Evolutionary conservation across 768 basidiomycete genomes (phyloP), one percentile per base, ranked within the genome.

Genomic region (Boletus subparvulus): DNA sequence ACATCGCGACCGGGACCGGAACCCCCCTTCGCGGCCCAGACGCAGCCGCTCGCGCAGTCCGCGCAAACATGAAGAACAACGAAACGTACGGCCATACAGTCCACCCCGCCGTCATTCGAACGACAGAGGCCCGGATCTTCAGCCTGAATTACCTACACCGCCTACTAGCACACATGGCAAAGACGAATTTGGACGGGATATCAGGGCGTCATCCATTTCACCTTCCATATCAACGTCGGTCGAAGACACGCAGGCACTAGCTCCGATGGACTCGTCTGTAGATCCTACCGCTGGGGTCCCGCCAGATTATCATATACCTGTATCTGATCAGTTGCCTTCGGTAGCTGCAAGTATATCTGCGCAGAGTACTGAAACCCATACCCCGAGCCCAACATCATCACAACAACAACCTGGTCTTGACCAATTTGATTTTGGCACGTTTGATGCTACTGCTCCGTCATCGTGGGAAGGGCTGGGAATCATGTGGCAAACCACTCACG

Each of bases 131-230:
- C 53, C 65, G 48, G 65, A 64, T 50, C 64, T 62, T 50, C 68
- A 61, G 60, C 58, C 69, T 63, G 62, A 69, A 53, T 53, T 66
- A 55, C 52, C 52, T 33, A 50, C 62, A 21, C 46, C 68, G 40
- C 62, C 60, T 67, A 61, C 60, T 50, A 74, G 66, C 47, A 67
- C 67, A 51, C 61, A 69, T n/a, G 84, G 75, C 55, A 90, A 85
- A 73, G 90, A 93, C 80, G 90, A 93, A 72, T 93, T 93, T 73
- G 90, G 91, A 62, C 85, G 91, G 64, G 90, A 92, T 69, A 79
- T 91, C 66, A 80, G 90, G 64, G 74, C 81, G 36, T 72, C 75
- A 41, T 84, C 88, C 39, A 52, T 58, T 47, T 69, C 71, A 54
- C 70, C 64, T 49, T 69, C 73, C 36, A 65, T 71, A 53, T 63